Evolutionary conservation across 73 alveolate species (phyloP).

Genomic region (Paramecium sexaurelia): DNA sequence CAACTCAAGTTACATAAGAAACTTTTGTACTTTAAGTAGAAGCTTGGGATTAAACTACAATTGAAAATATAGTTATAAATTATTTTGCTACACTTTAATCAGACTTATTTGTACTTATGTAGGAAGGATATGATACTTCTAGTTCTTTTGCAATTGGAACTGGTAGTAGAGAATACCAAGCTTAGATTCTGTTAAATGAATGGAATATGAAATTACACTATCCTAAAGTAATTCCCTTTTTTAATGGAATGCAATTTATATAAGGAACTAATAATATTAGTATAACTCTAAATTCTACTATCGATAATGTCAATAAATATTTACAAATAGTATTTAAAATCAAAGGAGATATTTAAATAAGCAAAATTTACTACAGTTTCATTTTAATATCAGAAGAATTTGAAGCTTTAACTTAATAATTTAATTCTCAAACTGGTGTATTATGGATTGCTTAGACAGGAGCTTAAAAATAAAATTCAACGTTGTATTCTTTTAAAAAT

Average conservation of each 20-base stretch:
- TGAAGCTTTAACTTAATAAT: background rate
- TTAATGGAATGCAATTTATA: background rate
- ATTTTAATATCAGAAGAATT: background rate
- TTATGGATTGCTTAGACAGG: background rate
- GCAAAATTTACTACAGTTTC: background rate
- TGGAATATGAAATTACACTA: background rate
- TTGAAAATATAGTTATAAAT: background rate
- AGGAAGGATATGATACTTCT: background rate
- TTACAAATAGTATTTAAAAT: background rate
- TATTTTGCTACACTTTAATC: background rate
- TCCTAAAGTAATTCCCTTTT: background rate
- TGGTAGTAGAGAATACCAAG: background rate
- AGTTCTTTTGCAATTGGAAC: background rate
- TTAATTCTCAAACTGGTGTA: background rate
- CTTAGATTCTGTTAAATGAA: background rate
- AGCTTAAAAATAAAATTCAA: background rate
- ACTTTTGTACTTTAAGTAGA: background rate
- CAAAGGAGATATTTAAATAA: background rate
- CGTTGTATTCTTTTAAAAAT: background rate
- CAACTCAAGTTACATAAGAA: background rate
- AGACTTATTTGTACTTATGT: background rate
- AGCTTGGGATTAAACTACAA: background rate
- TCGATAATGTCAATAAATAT: background rate
- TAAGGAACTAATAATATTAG: background rate
- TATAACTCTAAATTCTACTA: background rate